Base-by-base conservation (phyloP, 805 yeast genomes). In the Kluyveromyces dobzhanskii region DNA sequence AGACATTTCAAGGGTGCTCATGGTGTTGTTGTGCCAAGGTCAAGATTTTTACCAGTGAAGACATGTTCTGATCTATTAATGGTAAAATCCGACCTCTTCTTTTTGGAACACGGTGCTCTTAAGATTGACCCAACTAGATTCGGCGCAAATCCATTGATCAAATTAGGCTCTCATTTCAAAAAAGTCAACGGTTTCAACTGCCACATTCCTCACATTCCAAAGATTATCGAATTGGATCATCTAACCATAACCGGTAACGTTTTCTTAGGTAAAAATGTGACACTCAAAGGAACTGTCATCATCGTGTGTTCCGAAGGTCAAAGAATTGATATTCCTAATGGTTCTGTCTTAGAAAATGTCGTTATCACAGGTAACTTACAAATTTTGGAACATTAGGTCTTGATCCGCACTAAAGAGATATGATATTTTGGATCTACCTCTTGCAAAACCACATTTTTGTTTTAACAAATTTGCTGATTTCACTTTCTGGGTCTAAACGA, bases 181-280 rank as follows among this genome's bases (percentile, higher is more conserved):
- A 92, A 92, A 69, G 97, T 92, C 41, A 76, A 83, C 38, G 88
- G 81, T 50, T 92, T 92, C 75, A 92, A 80, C 65, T 65, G 75
- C 46, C 83, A 97, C 69, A 81, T 92, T 48, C 79, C 95, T 29
- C 94, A 88, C 59, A 92, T 92, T 78, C 98, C 98, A 53, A 84
- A 78, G 70, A 87, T 92, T 51, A 76, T 92, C 56, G 98, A 92
- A 69, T 77, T 92, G 57, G 98, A 92, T 64, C 98, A 92, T 65
- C 78, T 92, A 56, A 92, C 97, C 37, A 88, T 92, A 49, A 92
- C 97, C 39, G 98, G 98, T 66, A 90, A 92, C 59, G 98, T 92
- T 32, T 76, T 66, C 54, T 72, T 92, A 50, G 98, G 98, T 57
- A 84, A 83, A 62, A 78, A 77, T 54, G 94, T 92, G 48, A 80